phyloP scores from a whole-genome alignment of 106 monocot genomes.

The Dioscorea alata region DNA sequence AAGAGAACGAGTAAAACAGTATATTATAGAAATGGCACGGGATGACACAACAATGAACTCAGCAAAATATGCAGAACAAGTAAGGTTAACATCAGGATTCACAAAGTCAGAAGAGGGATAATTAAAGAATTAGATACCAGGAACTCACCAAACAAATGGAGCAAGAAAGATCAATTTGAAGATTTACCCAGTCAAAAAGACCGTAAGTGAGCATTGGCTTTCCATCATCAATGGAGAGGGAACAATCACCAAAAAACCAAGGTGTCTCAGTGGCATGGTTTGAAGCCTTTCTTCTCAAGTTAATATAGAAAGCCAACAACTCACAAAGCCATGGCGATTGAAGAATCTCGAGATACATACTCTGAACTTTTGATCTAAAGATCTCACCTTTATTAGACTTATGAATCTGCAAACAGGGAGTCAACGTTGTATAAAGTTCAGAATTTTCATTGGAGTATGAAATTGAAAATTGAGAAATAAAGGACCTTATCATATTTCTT shows the following conservation, averaged over 20 bases:
- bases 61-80: not conserved
- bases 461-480: not conserved
- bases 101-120: not conserved
- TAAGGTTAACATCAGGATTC: too few relatives aligned
- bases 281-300: conserved; percentile 30
- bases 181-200: conserved; percentile 62
- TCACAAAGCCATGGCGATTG: conserved; percentile 93
- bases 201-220: conserved; percentile 54
- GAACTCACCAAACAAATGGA: conserved; percentile 82
- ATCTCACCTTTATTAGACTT: conserved; percentile 77
- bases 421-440: too few relatives aligned
- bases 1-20: too few relatives aligned
- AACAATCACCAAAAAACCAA: conserved; percentile 55
- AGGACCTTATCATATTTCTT: conserved; percentile 93
- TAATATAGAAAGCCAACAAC: conserved; percentile 77
- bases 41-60: not conserved
- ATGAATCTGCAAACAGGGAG: conserved; percentile 42
- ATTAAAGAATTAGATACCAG: not conserved
- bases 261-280: conserved; percentile 5
- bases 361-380: conserved; percentile 57
- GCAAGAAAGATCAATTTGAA: conserved; percentile 76
- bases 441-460: too few relatives aligned
- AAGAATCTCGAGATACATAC: conserved; percentile 77
- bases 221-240: conserved; percentile 41
- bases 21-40: too few relatives aligned